phyloP scores from a whole-genome alignment of 1,284 basidiomycete species.

The Phlebopus sp. region DNA sequence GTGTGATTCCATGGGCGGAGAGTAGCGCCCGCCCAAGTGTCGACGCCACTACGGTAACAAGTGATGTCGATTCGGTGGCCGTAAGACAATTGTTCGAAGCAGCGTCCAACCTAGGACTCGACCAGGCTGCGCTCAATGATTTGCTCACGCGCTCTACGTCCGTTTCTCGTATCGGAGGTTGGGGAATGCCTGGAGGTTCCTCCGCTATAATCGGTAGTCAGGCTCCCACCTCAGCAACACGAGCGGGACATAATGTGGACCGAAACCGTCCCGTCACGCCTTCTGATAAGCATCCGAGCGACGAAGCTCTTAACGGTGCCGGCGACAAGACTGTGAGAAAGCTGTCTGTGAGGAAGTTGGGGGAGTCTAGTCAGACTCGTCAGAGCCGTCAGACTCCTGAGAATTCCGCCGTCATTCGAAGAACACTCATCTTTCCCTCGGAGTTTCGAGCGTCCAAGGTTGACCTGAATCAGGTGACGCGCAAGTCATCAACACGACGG shows the following conservation, averaged over 20 bases:
- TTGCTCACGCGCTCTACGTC: slow-evolving; percentile 69
- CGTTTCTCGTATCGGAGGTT: slow-evolving; percentile 50
- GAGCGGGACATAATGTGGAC: slow-evolving; percentile 16
- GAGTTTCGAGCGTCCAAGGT: slow-evolving; percentile 52
- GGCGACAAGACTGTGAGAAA: slow-evolving; percentile 38
- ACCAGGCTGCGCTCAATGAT: slow-evolving; percentile 65
- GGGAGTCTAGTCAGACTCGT: slow-evolving; percentile 39
- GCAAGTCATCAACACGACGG: slow-evolving; percentile 48
- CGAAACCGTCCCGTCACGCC: slow-evolving; percentile 26
- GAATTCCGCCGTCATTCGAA: slow-evolving; percentile 57
- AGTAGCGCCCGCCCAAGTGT: slow-evolving; percentile 21
- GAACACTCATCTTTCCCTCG: slow-evolving; percentile 75
- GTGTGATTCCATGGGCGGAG: slow-evolving; percentile 12
- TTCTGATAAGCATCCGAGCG: slow-evolving; percentile 37
- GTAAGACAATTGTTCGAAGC: slow-evolving; percentile 75
- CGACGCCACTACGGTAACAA: slow-evolving; percentile 19
- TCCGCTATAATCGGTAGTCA: slow-evolving; percentile 29
- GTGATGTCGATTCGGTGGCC: slow-evolving; percentile 27
- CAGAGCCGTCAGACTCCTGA: slow-evolving; percentile 38
- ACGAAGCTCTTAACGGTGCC: slow-evolving; percentile 29
- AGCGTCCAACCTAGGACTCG: slow-evolving; percentile 69
- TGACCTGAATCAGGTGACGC: slow-evolving; percentile 51
- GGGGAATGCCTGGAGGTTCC: slow-evolving; percentile 44
- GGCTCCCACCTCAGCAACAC: slow-evolving; percentile 17
- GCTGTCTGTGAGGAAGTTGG: slow-evolving; percentile 37